phyloP scores from a whole-genome alignment of 768 basidiomycete species.

The Hemileccinum rubropunctum region DNA sequence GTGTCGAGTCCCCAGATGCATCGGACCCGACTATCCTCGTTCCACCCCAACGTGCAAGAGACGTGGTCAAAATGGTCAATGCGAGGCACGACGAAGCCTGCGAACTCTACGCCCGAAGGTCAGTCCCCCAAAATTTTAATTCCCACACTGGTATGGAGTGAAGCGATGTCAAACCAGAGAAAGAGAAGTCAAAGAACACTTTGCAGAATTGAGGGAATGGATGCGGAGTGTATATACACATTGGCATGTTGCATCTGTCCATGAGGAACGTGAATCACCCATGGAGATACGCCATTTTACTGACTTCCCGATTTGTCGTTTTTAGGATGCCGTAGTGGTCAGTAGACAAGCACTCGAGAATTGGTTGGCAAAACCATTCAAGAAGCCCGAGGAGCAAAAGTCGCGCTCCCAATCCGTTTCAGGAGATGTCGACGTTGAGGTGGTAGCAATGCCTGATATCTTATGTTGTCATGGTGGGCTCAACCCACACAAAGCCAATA shows the following conservation, averaged over 20 bases:
- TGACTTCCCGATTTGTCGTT: slow-evolving; percentile 14
- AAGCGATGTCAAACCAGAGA: slow-evolving; percentile 36
- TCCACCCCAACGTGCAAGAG: slow-evolving; percentile 56
- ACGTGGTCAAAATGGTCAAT: slow-evolving; percentile 56
- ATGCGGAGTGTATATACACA: slow-evolving; percentile 59
- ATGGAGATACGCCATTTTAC: slow-evolving; percentile 6
- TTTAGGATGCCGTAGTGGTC: slow-evolving; percentile 55
- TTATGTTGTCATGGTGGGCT: slow-evolving; percentile 61
- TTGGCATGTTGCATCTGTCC: slow-evolving; percentile 52
- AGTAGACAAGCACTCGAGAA: slow-evolving; percentile 57
- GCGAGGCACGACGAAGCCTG: slow-evolving; percentile 52
- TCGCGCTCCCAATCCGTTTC: slow-evolving; percentile 16
- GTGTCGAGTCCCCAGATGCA: slow-evolving; percentile 5
- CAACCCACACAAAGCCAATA: slow-evolving; percentile 53
- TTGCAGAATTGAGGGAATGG: slow-evolving; percentile 48
- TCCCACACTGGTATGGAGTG: slow-evolving; percentile 14
- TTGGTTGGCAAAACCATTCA: slow-evolving; percentile 50
- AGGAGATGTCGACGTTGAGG: slow-evolving; percentile 20
- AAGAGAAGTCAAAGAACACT: slow-evolving; percentile 39
- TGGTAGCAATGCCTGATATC: slow-evolving; percentile 42
- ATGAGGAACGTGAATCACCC: slow-evolving; percentile 42
- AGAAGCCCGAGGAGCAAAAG: slow-evolving; percentile 20
- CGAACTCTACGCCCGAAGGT: slow-evolving; percentile 47
- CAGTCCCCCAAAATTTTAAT: slow-evolving; percentile 24
- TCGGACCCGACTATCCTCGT: slow-evolving; percentile 25